A percentile compares a stretch with the other conserved stretches of the same genome.
Evolutionary conservation across 805 yeast species (phyloP).

Genomic region (Metschnikowia noctiluminum): DNA sequence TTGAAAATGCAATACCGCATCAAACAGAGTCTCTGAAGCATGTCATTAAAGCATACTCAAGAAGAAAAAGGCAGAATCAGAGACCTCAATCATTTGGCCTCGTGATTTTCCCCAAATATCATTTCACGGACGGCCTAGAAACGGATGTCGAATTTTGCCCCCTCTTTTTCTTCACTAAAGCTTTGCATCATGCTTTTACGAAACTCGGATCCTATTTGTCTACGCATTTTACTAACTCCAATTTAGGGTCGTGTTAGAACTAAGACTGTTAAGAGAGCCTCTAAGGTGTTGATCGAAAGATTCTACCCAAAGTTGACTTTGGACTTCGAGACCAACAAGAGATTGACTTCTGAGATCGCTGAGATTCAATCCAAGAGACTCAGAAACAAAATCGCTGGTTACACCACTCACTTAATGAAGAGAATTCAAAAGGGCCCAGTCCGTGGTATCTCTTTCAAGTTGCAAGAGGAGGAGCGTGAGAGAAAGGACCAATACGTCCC

Average conservation of each 20-base stretch:
- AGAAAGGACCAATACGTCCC: conserved; percentile 99
- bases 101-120: too few species aligned
- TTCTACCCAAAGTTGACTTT: conserved; percentile 99
- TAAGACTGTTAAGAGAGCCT: conserved; percentile 99
- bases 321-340: conserved; percentile 99
- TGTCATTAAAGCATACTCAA: too few species aligned
- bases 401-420: conserved; percentile 99
- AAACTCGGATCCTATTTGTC: not conserved
- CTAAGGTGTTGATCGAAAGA: conserved; percentile 98
- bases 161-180: too few species aligned
- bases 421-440: conserved; percentile 99
- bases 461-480: conserved; percentile 99
- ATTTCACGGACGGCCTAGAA: too few species aligned
- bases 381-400: conserved; percentile 99
- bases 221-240: conserved; percentile 20
- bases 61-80: too few species aligned
- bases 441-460: conserved; percentile 99
- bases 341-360: conserved; percentile 97
- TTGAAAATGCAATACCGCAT: too few species aligned
- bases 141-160: too few species aligned
- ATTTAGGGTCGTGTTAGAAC: conserved; percentile 99
- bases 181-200: too few species aligned
- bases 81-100: too few species aligned
- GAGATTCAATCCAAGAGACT: conserved; percentile 99
- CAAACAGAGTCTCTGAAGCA: too few species aligned